A percentile compares a stretch with the other conserved stretches of the same genome.
Conservation (phyloP, 176 grass and related monocot species). For the Zea luxurians region DNA sequence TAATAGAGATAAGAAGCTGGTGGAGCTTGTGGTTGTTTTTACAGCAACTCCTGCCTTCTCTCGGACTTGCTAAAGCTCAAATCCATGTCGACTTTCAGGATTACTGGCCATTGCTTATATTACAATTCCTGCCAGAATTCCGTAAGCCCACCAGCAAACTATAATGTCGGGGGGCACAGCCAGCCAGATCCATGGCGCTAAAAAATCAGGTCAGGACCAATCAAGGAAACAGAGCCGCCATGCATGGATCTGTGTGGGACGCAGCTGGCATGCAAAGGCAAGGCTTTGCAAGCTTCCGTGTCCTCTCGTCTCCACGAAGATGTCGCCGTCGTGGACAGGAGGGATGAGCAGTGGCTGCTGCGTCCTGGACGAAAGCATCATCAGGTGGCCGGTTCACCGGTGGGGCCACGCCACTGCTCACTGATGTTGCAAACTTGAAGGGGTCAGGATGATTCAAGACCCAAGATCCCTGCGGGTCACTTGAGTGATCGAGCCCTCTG, state of each 20-base stretch:
- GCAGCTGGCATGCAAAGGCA: slow-evolving; percentile 11
- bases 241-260: not conserved
- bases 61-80: too few species aligned
- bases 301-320: not conserved
- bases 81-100: not conserved
- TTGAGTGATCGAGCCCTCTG: not conserved
- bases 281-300: not conserved
- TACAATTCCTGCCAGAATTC: not conserved
- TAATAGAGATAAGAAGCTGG: too few species aligned
- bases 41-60: too few species aligned
- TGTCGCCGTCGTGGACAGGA: too few species aligned
- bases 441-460: not conserved
- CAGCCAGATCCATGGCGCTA: not conserved
- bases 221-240: not conserved
- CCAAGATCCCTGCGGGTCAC: not conserved
- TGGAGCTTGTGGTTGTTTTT: too few species aligned
- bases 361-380: too few species aligned
- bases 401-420: not conserved
- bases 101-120: not conserved
- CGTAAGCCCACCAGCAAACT: not conserved
- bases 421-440: not conserved
- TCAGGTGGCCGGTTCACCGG: too few species aligned
- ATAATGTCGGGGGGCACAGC: not conserved
- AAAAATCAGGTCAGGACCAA: not conserved
- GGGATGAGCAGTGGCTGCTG: too few species aligned